These are phyloP conservation scores for Ustilago loliicola DNA, from an alignment of 1,284 basidiomycete genomes.

Conservation along the genomic window DNA sequence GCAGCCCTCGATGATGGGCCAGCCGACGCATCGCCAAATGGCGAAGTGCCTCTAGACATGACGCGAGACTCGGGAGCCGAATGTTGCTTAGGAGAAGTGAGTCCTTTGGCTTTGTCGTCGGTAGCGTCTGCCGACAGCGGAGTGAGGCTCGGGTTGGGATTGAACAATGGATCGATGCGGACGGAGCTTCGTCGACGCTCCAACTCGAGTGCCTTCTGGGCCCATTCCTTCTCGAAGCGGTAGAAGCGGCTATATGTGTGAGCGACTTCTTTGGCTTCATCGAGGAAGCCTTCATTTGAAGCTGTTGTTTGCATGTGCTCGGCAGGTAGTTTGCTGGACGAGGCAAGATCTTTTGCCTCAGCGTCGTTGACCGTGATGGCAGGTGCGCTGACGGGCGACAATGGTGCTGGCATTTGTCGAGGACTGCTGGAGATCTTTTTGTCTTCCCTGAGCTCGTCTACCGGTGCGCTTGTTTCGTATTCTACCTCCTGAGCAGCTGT, in stretches of 20 bases:
- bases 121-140: constrained; percentile 19
- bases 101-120: constrained; percentile 13
- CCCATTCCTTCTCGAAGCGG: constrained; percentile 52
- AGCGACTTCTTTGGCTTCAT: constrained; percentile 41
- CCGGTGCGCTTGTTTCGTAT: neutral
- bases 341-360: neutral
- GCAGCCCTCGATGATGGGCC: constrained; percentile 12
- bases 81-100: constrained; percentile 31
- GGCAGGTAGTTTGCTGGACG: constrained; percentile 2
- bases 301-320: constrained; percentile 18
- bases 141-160: constrained; percentile 21
- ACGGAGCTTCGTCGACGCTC: constrained; percentile 48
- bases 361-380: constrained; percentile 27
- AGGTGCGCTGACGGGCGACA: constrained; percentile 23
- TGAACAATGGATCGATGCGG: constrained; percentile 42
- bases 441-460: neutral
- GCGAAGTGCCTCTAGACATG: constrained; percentile 41
- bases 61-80: constrained; percentile 43
- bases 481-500: constrained; percentile 16
- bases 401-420: neutral
- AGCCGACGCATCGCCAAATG: constrained; percentile 21
- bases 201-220: constrained; percentile 48
- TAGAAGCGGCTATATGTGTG: constrained; percentile 49
- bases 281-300: constrained; percentile 23
- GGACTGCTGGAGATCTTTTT: neutral